These are phyloP conservation scores for Rhodotorula glutinis DNA, from an alignment of 1,284 basidiomycete species.

Conservation along the genomic window DNA sequence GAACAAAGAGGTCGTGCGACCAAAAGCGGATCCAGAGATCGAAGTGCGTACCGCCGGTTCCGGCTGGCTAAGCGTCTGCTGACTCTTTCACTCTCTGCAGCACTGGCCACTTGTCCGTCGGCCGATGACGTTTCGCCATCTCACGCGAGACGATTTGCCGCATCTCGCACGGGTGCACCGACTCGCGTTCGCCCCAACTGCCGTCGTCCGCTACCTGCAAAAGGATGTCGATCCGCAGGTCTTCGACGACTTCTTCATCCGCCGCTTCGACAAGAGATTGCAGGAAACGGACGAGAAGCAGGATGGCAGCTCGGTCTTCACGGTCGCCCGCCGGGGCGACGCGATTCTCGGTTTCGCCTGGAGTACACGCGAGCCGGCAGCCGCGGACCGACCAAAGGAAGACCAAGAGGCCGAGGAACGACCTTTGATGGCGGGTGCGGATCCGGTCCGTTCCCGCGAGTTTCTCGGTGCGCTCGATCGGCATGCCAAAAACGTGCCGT, in stretches of 20 bases:
- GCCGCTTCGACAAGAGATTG: not conserved
- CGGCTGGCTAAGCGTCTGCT: too few species aligned
- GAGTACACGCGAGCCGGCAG: not conserved
- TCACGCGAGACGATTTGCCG: not conserved
- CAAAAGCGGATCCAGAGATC: constrained; percentile 1
- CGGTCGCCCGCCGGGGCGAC: constrained; percentile 8
- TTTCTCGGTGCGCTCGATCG: not conserved
- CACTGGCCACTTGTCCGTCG: constrained; percentile 8
- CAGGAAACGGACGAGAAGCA: constrained; percentile 1
- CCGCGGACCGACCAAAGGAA: not conserved
- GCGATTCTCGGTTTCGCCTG: constrained; percentile 11
- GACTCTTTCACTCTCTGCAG: not conserved
- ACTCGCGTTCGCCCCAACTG: not conserved
- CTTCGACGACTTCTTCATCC: not conserved
- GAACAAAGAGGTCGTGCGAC: not conserved
- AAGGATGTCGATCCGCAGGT: not conserved
- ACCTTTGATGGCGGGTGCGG: not conserved
- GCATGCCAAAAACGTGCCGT: not conserved
- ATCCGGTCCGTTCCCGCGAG: not conserved
- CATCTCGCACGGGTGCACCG: not conserved
- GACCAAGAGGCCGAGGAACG: not conserved
- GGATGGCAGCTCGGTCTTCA: not conserved
- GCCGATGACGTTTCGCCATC: not conserved
- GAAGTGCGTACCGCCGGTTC: too few species aligned
- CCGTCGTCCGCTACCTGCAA: not conserved